These are phyloP conservation scores for Phoma sp. DNA, from an alignment of 2,329 filamentous ascomycete genomes.

Conservation along the genomic window DNA sequence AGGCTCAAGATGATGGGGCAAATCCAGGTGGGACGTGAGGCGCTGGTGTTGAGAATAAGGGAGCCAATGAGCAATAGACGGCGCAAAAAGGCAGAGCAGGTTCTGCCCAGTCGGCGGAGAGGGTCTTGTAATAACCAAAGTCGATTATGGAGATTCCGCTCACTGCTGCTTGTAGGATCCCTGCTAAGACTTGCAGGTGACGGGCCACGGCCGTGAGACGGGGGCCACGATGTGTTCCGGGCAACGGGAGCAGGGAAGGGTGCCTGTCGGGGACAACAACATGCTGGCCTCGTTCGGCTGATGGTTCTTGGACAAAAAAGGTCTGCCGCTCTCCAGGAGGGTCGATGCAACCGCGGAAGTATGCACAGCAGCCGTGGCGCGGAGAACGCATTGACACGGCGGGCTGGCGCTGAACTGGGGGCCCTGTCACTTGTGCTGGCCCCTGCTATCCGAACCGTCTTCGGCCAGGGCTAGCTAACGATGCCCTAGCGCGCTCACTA, in stretches of 20 bases:
- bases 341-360: constrained; percentile 45
- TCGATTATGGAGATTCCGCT: constrained; percentile 42
- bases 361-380: constrained; percentile 40
- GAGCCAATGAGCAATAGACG: constrained; percentile 36
- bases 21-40: constrained; percentile 17
- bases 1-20: constrained; percentile 24
- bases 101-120: constrained; percentile 44
- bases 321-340: constrained; percentile 38
- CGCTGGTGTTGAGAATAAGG: constrained; percentile 29
- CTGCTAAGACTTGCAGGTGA: constrained; percentile 46
- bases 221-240: constrained; percentile 45
- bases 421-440: constrained; percentile 32
- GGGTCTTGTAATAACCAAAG: constrained; percentile 49
- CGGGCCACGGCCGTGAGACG: constrained; percentile 48
- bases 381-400: constrained; percentile 34
- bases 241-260: constrained; percentile 45
- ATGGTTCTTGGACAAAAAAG: constrained; percentile 47
- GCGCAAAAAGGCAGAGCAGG: constrained; percentile 37
- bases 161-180: constrained; percentile 45
- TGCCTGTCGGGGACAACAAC: constrained; percentile 41
- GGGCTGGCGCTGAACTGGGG: constrained; percentile 27
- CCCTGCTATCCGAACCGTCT: constrained; percentile 40
- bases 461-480: constrained; percentile 30
- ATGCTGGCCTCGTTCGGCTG: constrained; percentile 51
- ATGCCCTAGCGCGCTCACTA: constrained; percentile 28